Conservation (phyloP, 2,329 filamentous ascomycete species). For the Xylariaceae sp. region DNA sequence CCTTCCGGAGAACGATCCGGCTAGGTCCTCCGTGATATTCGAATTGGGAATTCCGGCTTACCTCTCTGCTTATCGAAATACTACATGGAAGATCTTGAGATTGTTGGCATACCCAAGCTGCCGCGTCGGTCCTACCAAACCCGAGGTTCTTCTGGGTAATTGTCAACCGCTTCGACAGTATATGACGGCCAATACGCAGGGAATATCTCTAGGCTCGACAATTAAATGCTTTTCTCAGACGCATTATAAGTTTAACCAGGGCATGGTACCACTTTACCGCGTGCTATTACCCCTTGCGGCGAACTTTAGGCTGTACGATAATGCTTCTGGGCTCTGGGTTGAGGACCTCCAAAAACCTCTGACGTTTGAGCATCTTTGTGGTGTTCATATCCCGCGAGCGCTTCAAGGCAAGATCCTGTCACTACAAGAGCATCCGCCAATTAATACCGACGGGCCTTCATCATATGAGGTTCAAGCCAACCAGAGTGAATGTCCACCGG, state of each 20-base stretch:
- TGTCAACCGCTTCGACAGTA: slow-evolving; percentile 19
- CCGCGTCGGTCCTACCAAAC: slow-evolving; percentile 1
- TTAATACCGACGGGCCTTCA: slow-evolving; percentile 40
- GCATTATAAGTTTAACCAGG: slow-evolving; percentile 30
- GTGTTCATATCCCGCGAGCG: slow-evolving; percentile 16
- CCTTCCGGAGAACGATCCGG: slow-evolving; percentile 37
- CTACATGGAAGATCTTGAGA: slow-evolving; percentile 46
- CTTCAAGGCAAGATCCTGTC: slow-evolving; percentile 20
- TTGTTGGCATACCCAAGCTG: slow-evolving; percentile 33
- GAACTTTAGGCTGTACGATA: slow-evolving; percentile 32
- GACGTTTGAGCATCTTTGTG: slow-evolving; percentile 32
- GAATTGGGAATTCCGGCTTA: slow-evolving; percentile 45
- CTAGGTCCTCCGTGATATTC: slow-evolving; percentile 46
- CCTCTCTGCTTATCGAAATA: slow-evolving; percentile 48
- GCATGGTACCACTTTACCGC: slow-evolving; percentile 26
- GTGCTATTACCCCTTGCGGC: slow-evolving; percentile 31
- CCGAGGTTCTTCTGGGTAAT: slow-evolving; percentile 22
- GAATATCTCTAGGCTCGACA: slow-evolving; percentile 31
- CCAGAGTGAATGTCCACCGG: slow-evolving; percentile 44
- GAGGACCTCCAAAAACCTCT: slow-evolving; percentile 21
- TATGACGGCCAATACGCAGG: neutral
- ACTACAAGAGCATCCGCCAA: slow-evolving; percentile 26
- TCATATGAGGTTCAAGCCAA: slow-evolving; percentile 53
- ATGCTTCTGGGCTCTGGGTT: slow-evolving; percentile 25
- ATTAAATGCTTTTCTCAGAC: slow-evolving; percentile 33